Evolutionary conservation across 2,329 filamentous ascomycete genomes (phyloP), one percentile per base, ranked within the genome.

Genomic region (Pyrenochaeta sp.): DNA sequence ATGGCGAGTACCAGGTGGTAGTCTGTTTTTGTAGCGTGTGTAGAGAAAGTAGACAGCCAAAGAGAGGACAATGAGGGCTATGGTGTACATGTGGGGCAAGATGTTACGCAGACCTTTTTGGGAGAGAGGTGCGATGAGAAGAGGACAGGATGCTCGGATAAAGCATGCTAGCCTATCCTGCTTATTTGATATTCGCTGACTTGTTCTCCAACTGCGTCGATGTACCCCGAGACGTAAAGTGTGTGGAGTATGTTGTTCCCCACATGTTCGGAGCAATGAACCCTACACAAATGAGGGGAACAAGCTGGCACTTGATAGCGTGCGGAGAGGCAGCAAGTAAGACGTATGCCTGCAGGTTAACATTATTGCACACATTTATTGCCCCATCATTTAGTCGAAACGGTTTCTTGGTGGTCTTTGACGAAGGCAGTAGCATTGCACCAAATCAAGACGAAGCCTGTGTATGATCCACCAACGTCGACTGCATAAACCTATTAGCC

Each of bases 71-170:
- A 66, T 12, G 4, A 62, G 40, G 33, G 58, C 14, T 33, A 70
- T 36, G 43, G 49, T 56, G 36, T 63, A 58, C 61, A 63, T 61
- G 61, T 63, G 58, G 58, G 58, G 61, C 61, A 36, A 36, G 32
- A 14, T 23, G 15, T 32, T 21, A 18, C 11, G 30, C 4, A 5
- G 23, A 9, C 23, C 4, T 27, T 27, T 32, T 6, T 12, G 1
- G 7, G 6, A 2, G 35, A 18, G 2, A 30, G 12, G 5, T 10
- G 32, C 4, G 7, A n/a, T 37, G 0, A 14, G 12, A 7, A 14
- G 37, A 11, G 23, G 17, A 15, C 27, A 12, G 20, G n/a, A 10
- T 17, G 21, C n/a, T 18, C 15, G 11, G 20, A 36, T 17, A 18
- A 30, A 14, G 9, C 7, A n/a, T 42, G 9, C 17, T 42, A 12